phyloP scores from a whole-genome alignment of 441 rosid species.

The Manihot esculenta region DNA sequence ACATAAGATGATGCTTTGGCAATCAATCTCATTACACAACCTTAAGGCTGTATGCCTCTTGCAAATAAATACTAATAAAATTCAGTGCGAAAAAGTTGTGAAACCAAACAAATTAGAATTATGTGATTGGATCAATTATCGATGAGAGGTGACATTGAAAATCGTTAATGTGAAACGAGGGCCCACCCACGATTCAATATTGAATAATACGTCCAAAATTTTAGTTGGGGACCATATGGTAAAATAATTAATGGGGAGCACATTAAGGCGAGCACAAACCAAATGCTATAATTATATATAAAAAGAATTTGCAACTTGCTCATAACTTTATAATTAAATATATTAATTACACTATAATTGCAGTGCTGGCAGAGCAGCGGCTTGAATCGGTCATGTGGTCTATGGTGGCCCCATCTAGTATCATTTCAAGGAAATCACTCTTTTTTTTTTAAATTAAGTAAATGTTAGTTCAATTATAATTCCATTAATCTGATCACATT shows the following conservation, averaged over 20 bases:
- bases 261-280: slow-evolving; percentile 4
- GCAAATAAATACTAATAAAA: background rate
- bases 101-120: background rate
- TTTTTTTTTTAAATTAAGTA: no score
- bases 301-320: slow-evolving; percentile 7
- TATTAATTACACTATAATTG: background rate
- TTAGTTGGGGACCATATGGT: background rate
- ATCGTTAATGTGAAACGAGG: no score
- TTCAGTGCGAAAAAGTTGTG: slow-evolving; percentile 12
- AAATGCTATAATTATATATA: background rate
- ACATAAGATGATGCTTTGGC: no score
- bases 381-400: background rate
- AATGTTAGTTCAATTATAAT: no score
- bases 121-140: background rate
- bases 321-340: background rate
- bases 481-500: no score
- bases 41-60: no score
- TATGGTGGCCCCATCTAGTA: background rate
- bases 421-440: slow-evolving; percentile 4
- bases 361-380: background rate
- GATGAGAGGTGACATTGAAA: no score
- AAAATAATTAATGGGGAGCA: slow-evolving; percentile 12
- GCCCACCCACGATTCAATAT: slow-evolving; percentile 6
- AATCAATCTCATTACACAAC: no score
- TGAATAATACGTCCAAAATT: slow-evolving; percentile 10